phyloP scores from a whole-genome alignment of 176 grass and related monocot genomes.

The Musa beccarii region DNA sequence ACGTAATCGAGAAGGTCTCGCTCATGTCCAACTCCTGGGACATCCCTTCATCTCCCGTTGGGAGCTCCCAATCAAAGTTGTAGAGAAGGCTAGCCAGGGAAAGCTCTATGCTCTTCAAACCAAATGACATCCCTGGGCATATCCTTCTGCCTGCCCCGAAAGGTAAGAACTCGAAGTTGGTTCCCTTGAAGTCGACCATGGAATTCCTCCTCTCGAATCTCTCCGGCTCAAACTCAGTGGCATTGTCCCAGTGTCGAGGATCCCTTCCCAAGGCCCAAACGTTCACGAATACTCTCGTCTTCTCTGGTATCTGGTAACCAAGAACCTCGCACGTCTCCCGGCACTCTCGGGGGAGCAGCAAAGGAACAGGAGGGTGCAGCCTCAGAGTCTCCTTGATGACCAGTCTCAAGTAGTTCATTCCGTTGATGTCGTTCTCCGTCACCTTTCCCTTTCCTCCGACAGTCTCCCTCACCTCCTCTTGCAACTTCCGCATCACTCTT shows the following conservation, averaged over 20 bases:
- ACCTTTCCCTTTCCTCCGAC: background rate
- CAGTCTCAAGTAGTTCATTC: background rate
- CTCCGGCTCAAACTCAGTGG: too few relatives aligned
- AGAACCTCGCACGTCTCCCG: background rate
- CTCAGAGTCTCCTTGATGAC: background rate
- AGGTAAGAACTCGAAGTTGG: too few relatives aligned
- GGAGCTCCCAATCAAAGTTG: conserved; percentile 22
- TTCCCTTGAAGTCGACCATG: too few relatives aligned
- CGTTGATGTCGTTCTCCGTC: background rate
- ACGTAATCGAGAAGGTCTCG: background rate
- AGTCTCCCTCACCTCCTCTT: background rate
- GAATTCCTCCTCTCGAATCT: too few relatives aligned
- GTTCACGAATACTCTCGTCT: background rate
- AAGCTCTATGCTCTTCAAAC: too few relatives aligned
- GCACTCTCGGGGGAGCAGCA: background rate
- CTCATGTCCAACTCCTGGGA: background rate
- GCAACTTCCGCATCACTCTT: conserved; percentile 3
- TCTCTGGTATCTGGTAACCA: background rate
- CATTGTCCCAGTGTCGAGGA: background rate
- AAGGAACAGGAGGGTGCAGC: background rate
- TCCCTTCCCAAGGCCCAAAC: background rate
- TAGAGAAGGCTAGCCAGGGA: too few relatives aligned
- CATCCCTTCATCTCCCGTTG: background rate
- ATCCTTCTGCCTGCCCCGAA: too few relatives aligned
- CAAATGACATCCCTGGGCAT: too few relatives aligned